Conservation (phyloP, 1,284 basidiomycete species). For the Microbotryomycetes sp. region DNA sequence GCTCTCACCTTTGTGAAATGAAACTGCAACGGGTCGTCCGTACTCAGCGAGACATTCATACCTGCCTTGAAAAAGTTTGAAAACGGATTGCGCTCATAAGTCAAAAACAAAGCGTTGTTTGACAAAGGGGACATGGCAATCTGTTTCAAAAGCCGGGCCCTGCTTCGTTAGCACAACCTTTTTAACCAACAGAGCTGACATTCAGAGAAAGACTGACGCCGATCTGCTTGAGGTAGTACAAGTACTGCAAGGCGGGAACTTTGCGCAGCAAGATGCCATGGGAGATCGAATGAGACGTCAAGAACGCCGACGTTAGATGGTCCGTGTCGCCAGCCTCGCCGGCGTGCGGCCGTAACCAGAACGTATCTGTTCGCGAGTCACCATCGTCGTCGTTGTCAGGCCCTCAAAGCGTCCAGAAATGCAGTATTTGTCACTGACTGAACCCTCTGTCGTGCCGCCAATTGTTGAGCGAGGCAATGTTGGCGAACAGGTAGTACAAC, state of each 20-base stretch:
- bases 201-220: conserved; percentile 45
- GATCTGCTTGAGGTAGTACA: conserved; percentile 92
- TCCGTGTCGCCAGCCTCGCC: conserved; percentile 99
- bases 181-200: background rate
- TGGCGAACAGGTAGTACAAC: conserved; percentile 97
- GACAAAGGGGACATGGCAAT: conserved; percentile 97
- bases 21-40: conserved; percentile 88
- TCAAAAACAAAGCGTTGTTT: conserved; percentile 95
- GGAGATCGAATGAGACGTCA: conserved; percentile 95
- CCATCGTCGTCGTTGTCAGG: background rate
- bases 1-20: conserved; percentile 80
- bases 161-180: conserved; percentile 29
- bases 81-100: conserved; percentile 94
- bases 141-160: conserved; percentile 33
- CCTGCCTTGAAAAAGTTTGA: conserved; percentile 96
- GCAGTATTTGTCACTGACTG: conserved; percentile 56
- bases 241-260: conserved; percentile 68
- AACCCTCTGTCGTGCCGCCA: conserved; percentile 85
- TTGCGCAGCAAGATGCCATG: conserved; percentile 97
- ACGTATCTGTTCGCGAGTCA: conserved; percentile 58
- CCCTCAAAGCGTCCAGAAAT: background rate
- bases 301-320: conserved; percentile 89
- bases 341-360: conserved; percentile 92
- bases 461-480: conserved; percentile 87
- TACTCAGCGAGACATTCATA: conserved; percentile 92